A percentile compares a stretch with the other conserved stretches of the same genome.
phyloP scores from a whole-genome alignment of 2,329 filamentous ascomycete genomes.

The Huntiella bhutanensis region DNA sequence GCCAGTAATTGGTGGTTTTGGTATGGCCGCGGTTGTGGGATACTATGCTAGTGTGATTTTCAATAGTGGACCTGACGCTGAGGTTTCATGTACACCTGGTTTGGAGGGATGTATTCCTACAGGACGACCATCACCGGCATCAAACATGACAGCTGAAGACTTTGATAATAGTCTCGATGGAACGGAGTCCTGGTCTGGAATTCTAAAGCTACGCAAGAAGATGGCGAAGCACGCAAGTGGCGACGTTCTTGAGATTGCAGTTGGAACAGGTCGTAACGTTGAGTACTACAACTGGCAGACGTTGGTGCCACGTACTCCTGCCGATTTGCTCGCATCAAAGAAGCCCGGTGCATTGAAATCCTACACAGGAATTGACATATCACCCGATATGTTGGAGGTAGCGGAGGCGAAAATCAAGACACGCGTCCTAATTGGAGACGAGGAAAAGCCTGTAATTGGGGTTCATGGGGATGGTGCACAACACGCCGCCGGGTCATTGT shows the following conservation, averaged over 20 bases:
- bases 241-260: conserved; percentile 42
- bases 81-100: background rate
- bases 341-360: conserved; percentile 22
- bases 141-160: conserved; percentile 22
- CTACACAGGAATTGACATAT: conserved; percentile 45
- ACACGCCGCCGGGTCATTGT: conserved; percentile 13
- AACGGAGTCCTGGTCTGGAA: conserved; percentile 38
- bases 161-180: conserved; percentile 41
- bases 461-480: conserved; percentile 13
- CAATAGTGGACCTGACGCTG: too few relatives aligned
- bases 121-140: conserved; percentile 6
- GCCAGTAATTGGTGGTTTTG: conserved; percentile 6
- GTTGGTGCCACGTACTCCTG: conserved; percentile 15
- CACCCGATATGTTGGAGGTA: conserved; percentile 39
- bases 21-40: conserved; percentile 6
- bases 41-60: conserved; percentile 8
- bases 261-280: conserved; percentile 44
- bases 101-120: background rate
- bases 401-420: conserved; percentile 32
- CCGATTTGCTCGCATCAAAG: conserved; percentile 1
- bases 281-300: conserved; percentile 38
- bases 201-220: conserved; percentile 29
- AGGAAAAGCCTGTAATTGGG: conserved; percentile 22
- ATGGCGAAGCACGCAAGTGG: conserved; percentile 31
- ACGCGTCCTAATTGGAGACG: conserved; percentile 20